Base-by-base conservation (phyloP, 2,329 filamentous ascomycete species). In the Fusarium marasasianum region DNA sequence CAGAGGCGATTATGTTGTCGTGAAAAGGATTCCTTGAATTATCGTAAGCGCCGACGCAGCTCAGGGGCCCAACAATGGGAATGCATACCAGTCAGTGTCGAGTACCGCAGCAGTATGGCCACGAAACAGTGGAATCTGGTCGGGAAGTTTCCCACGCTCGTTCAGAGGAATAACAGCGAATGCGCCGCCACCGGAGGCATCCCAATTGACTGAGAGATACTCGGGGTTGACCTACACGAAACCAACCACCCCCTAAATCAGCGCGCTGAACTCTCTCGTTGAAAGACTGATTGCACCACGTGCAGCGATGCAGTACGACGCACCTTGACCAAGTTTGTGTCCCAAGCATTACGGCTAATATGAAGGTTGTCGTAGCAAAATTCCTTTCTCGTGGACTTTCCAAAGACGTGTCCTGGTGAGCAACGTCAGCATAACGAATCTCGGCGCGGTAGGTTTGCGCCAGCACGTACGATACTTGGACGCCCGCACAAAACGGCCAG, bases 291-390 rank as follows among this genome's bases (percentile, higher is more conserved):
- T 62, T 66, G 38, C 63, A 71, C 58, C 62, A 68, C 61, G 51
- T 57, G 69, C 61, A 62, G 48, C 60, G 48, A 74, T 87, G 83
- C 83, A 97, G 94, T 92, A 98, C 98, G 86, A 76, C 88, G 83
- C 84, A 97, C 95, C 92, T 98, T 98, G 86, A 98, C 90, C 81
- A 99, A 87, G 86, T 99, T 99, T 80, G 95, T 98, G 84, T 99
- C 96, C 96, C 96, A 99, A 63, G 96, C 96, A 91, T 99, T 99
- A 85, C 93, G 94, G 81, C 95, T 98, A 84, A 99, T 94, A 82
- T 94, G 94, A 78, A 99, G 87, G 84, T 98, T 98, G 85, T 99
- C 96, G 86, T 98, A 99, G 88, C 95, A 98, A 89, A 94, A 94
- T 84, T 99, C 96, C 90, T 98, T 98, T 85, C 94, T 92, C 76